Conservation (phyloP, 371 early-diverging fungal species). For the Saksenaea oblongispora region DNA sequence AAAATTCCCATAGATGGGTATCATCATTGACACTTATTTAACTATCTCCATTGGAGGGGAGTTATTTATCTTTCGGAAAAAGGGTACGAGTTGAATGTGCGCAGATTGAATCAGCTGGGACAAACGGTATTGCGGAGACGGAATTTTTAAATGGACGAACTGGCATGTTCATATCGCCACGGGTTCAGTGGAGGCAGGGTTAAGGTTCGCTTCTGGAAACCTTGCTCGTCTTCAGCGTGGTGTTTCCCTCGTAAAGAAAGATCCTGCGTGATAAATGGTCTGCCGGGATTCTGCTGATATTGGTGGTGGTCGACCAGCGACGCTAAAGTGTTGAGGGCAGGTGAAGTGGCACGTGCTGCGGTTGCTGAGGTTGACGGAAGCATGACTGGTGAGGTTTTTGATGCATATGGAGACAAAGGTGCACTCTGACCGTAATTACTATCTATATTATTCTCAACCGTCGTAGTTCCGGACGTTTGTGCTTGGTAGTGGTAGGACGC, state of each 20-base stretch:
- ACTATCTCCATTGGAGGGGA: neutral
- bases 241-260: neutral
- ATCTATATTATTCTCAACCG: neutral
- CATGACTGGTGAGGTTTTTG: neutral
- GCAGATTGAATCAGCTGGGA: neutral
- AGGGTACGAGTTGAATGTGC: neutral
- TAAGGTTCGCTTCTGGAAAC: neutral
- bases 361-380: conserved; percentile 4
- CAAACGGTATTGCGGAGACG: neutral
- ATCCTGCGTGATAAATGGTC: conserved; percentile 21
- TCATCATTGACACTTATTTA: neutral
- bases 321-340: conserved; percentile 33
- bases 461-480: neutral
- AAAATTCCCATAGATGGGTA: neutral
- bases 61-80: neutral
- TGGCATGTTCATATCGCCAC: conserved; percentile 3
- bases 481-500: conserved; percentile 3
- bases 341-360: conserved; percentile 16
- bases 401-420: conserved; percentile 5
- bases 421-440: neutral
- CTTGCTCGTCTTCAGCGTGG: neutral
- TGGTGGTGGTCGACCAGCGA: conserved; percentile 43
- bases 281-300: conserved; percentile 11
- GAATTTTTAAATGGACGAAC: neutral
- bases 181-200: conserved; percentile 9